These are phyloP conservation scores for Myxozyma nipponensis DNA, from an alignment of 805 yeast species.

Conservation along the genomic window DNA sequence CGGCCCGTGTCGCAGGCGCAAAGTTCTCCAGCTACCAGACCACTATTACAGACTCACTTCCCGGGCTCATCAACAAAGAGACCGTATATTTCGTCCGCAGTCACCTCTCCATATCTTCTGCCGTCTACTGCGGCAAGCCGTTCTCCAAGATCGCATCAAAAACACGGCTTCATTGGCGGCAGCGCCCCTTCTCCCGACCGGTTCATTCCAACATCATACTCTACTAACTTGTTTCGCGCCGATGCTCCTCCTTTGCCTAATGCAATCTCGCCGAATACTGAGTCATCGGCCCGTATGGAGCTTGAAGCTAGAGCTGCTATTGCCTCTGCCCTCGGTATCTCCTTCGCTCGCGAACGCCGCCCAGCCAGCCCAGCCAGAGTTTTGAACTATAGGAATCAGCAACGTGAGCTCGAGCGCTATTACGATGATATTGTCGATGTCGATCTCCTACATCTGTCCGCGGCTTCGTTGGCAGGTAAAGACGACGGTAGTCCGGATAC, in stretches of 20 bases:
- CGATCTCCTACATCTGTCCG: neutral
- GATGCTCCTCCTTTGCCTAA: constrained; percentile 20
- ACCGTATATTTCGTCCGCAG: too few relatives aligned
- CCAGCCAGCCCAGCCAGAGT: constrained; percentile 2
- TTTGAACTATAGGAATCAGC: neutral
- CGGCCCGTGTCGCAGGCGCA: too few relatives aligned
- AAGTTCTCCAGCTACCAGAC: too few relatives aligned
- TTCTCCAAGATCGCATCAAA: too few relatives aligned
- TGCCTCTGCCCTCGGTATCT: constrained; percentile 12
- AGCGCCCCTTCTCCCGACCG: constrained; percentile 25
- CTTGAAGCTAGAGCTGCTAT: constrained; percentile 3
- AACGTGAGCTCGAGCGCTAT: constrained; percentile 3
- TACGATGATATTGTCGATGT: constrained; percentile 2
- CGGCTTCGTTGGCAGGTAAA: neutral
- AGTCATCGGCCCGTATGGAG: neutral
- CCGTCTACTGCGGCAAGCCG: too few relatives aligned
- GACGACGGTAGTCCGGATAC: neutral
- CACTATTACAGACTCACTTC: too few relatives aligned
- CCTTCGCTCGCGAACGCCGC: neutral
- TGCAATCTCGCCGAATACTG: neutral
- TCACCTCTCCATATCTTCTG: too few relatives aligned
- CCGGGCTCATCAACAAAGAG: too few relatives aligned
- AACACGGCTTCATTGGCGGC: neutral
- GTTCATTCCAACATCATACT: constrained; percentile 25
- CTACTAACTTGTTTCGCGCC: constrained; percentile 15